Conservation (phyloP, 257 asterid genomes). For the Orobanche coerulescens region DNA sequence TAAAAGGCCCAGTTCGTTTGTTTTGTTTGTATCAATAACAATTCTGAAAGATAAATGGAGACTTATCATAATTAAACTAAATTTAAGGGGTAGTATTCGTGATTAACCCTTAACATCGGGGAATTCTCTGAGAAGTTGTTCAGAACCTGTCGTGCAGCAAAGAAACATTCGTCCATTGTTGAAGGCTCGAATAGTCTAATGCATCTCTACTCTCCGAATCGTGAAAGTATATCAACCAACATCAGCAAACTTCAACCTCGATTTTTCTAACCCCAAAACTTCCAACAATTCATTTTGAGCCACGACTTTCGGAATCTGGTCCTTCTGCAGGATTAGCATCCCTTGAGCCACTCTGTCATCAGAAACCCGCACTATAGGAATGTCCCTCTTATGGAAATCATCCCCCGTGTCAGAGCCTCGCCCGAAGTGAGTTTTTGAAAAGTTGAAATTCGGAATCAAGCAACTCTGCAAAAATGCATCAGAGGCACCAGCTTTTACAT, state of each 20-base stretch:
- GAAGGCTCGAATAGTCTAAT: too few relatives aligned
- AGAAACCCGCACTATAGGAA: background rate
- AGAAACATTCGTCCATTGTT: too few relatives aligned
- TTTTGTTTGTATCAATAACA: too few relatives aligned
- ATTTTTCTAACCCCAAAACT: conserved; percentile 26
- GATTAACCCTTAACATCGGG: too few relatives aligned
- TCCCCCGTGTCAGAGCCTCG: background rate
- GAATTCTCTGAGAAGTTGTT: too few relatives aligned
- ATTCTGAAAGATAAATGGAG: too few relatives aligned
- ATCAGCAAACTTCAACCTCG: conserved; percentile 45
- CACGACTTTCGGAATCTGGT: conserved; percentile 34
- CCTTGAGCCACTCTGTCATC: conserved; percentile 42
- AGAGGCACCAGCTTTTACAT: conserved; percentile 50
- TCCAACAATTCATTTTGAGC: conserved; percentile 38
- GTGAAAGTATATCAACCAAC: too few relatives aligned
- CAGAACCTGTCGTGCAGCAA: too few relatives aligned
- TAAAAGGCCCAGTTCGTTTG: too few relatives aligned
- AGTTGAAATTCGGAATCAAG: conserved; percentile 31
- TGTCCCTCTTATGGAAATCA: background rate
- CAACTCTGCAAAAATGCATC: conserved; percentile 49
- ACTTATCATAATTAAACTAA: too few relatives aligned
- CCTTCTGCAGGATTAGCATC: conserved; percentile 30
- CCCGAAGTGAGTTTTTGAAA: background rate
- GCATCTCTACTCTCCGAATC: too few relatives aligned
- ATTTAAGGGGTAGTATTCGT: too few relatives aligned